Evolutionary conservation across 257 asterid species (phyloP).

Genomic region (Handroanthus guayacan): DNA sequence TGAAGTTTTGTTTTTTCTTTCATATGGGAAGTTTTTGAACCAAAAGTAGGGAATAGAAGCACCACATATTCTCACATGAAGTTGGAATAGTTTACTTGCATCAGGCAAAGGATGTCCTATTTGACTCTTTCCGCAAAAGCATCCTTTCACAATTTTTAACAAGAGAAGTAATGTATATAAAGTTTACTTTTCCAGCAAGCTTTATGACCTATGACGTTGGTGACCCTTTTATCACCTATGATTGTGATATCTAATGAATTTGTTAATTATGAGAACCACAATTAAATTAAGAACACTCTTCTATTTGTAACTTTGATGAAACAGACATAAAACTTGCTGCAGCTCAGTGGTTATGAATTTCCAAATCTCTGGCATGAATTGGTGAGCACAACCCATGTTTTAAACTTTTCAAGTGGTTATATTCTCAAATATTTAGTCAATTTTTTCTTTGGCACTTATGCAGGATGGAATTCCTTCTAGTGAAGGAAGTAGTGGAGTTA

Average conservation of each 20-base stretch:
- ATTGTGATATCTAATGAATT: background rate
- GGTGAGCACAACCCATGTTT: background rate
- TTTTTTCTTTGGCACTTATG: too few relatives aligned
- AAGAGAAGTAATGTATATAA: too few relatives aligned
- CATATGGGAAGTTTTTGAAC: background rate
- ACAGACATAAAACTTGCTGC: background rate
- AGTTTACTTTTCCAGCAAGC: background rate
- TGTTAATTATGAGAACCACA: background rate
- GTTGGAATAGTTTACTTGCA: conserved; percentile 6
- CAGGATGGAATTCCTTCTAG: too few relatives aligned
- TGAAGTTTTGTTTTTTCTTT: background rate
- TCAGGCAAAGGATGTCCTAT: background rate
- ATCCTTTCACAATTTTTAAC: too few relatives aligned
- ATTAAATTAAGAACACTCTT: background rate
- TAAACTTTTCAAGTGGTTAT: background rate
- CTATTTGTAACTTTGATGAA: background rate
- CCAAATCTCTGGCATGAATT: background rate
- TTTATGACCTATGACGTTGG: conserved; percentile 1
- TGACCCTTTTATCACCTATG: background rate
- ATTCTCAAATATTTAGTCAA: too few relatives aligned
- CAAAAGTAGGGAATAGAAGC: conserved; percentile 4
- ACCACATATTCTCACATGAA: conserved; percentile 2
- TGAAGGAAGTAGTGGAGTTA: too few relatives aligned
- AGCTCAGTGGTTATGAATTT: background rate
- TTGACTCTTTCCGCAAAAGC: background rate